Base-by-base conservation (phyloP, 257 asterid genomes). In the Ajuga chamaepitys region DNA sequence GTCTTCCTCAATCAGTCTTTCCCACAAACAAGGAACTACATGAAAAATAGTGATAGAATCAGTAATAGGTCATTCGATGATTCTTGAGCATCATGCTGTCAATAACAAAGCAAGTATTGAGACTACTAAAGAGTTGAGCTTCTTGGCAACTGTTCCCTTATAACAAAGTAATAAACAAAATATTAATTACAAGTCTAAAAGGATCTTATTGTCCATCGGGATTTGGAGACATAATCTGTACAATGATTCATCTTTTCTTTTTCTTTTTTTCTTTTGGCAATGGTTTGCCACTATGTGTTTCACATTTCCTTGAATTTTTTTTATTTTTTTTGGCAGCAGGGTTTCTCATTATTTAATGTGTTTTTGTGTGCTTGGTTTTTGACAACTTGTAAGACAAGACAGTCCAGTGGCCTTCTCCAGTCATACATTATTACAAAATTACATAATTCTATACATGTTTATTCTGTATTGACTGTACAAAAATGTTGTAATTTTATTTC, bases 1-100 rank as follows among this genome's bases (percentile, higher is more conserved):
- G 54, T 51, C 28, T 51, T 53, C 52, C 45, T 74, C 66, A 50
- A 18, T 68, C 62, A 7, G 42, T 51, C 59, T 65, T 17, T 26
- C 71, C 42, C n/a, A 14, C 20, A 46, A 17, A 12, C 68, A 44
- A 56, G 63, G n/a, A 35, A 53, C 30, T 61, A 41, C 67, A 14
- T 38, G 58, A 67, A n/a, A 64, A 55, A 61, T 45, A 18, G 40
- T 51, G n/a, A 38, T 30, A 37, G 66, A 53, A 58, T 14, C 63
- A 32, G 66, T 21, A 37, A 37, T 41, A 41, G 70, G 63, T 54
- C 45, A 48, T 7, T 10, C 22, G 12, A 51, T 32, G 7, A 57
- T 70, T 34, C 37, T 12, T 14, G 16, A 46, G 32, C 73, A 50
- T 47, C 67, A 45, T 37, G 57, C 58, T 42, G 30, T 26, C 45